phyloP scores from a whole-genome alignment of 352 stramenopile species.

The Phytophthora sp. region DNA sequence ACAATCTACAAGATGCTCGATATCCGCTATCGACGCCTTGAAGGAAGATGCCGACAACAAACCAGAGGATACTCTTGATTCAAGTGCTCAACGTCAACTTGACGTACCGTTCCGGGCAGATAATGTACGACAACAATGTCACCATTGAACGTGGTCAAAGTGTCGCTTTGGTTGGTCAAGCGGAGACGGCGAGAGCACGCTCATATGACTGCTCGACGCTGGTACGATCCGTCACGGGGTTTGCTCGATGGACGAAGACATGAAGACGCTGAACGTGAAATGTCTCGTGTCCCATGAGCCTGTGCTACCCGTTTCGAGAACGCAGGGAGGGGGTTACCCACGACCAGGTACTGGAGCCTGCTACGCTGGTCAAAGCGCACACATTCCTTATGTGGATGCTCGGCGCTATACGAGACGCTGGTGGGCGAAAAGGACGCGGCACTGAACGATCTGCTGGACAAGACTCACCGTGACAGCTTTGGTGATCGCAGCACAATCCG shows the following conservation, averaged over 20 bases:
- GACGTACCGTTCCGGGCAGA: not conserved
- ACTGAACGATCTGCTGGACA: too few species aligned
- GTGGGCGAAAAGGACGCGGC: too few species aligned
- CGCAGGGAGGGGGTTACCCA: not conserved
- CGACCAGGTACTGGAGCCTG: not conserved
- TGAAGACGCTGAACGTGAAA: not conserved
- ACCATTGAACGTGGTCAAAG: constrained; percentile 1
- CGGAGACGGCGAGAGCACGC: not conserved
- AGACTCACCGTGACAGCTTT: too few species aligned
- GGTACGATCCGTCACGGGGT: not conserved
- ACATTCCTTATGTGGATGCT: too few species aligned
- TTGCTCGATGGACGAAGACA: constrained; percentile 3
- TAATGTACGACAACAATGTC: not conserved
- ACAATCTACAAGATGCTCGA: not conserved
- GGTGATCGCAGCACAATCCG: too few species aligned
- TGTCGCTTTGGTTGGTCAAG: constrained; percentile 3
- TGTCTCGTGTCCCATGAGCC: constrained; percentile 1
- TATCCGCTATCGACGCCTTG: not conserved
- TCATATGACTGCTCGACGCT: not conserved
- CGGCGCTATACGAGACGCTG: too few species aligned
- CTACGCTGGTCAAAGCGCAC: not conserved
- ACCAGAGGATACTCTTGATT: not conserved
- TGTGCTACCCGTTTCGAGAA: not conserved
- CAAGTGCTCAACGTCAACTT: not conserved
- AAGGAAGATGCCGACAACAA: not conserved